phyloP scores from a whole-genome alignment of 2,329 filamentous ascomycete genomes.

The Chaetomium olivaceum region DNA sequence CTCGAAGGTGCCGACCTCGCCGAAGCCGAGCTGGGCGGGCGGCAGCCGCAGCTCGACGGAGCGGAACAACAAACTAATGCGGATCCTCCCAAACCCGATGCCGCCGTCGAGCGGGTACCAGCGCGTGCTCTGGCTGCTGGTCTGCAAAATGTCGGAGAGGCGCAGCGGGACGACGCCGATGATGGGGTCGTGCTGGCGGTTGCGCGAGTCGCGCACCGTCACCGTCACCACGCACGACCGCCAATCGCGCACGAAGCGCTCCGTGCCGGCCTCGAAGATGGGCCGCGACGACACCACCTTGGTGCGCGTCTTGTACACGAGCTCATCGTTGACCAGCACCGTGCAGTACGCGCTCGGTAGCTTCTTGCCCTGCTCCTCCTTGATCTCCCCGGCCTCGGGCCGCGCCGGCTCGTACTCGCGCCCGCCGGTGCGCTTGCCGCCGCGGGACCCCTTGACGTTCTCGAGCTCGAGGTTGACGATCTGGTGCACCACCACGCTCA shows the following conservation, averaged over 20 bases:
- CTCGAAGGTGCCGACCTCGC: conserved; percentile 94
- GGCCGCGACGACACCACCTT: conserved; percentile 94
- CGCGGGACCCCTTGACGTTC: conserved; percentile 81
- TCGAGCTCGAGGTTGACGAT: conserved; percentile 93
- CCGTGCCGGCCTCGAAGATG: conserved; percentile 95
- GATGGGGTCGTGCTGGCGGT: conserved; percentile 91
- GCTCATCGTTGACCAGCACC: conserved; percentile 82
- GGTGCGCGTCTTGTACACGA: conserved; percentile 87
- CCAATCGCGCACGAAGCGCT: conserved; percentile 93
- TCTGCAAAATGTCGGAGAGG: conserved; percentile 83
- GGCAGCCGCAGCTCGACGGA: conserved; percentile 84
- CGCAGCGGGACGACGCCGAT: conserved; percentile 89
- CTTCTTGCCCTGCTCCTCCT: conserved; percentile 76
- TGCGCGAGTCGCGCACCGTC: conserved; percentile 82
- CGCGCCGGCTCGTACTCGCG: conserved; percentile 88
- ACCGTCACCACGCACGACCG: conserved; percentile 82
- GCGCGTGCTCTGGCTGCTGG: conserved; percentile 78
- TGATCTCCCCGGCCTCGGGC: conserved; percentile 76
- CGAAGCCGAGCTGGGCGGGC: conserved; percentile 76
- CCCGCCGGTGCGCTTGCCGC: conserved; percentile 68
- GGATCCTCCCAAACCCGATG: conserved; percentile 84
- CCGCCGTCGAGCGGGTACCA: conserved; percentile 98
- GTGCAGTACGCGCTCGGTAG: conserved; percentile 94
- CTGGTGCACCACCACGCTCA: conserved; percentile 85
- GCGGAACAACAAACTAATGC: conserved; percentile 86